Evolutionary conservation across 1,139 yeast species (phyloP).

Genomic region (Geotrichum bryndzae): DNA sequence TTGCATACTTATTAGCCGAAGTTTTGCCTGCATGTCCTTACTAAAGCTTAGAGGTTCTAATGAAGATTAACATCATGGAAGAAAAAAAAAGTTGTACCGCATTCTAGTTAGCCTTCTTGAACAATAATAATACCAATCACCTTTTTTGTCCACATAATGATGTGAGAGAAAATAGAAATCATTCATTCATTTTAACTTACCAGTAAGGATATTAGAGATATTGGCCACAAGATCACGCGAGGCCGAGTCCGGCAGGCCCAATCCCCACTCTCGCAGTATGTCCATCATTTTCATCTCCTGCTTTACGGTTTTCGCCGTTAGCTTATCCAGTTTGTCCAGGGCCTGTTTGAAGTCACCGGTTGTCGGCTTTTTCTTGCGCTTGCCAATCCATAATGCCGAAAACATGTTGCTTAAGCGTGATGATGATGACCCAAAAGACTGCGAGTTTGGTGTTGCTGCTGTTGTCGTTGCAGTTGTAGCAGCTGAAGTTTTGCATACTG

Average conservation of each 20-base stretch:
- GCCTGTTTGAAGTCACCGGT: constrained; percentile 13
- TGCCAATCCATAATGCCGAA: neutral
- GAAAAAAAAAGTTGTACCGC: neutral
- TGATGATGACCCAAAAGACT: neutral
- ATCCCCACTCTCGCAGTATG: constrained; percentile 13
- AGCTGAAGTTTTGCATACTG: neutral
- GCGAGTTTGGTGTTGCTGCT: neutral
- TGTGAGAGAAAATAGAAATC: too few relatives aligned
- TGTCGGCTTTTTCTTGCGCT: constrained; percentile 9
- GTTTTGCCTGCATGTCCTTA: constrained; percentile 12
- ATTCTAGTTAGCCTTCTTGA: neutral
- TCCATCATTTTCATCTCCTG: constrained; percentile 13
- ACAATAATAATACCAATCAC: neutral
- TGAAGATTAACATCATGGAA: neutral
- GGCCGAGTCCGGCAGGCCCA: constrained; percentile 16
- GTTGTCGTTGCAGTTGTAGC: neutral
- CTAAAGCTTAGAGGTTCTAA: constrained; percentile 13
- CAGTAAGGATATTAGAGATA: constrained; percentile 12
- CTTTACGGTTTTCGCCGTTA: constrained; percentile 7
- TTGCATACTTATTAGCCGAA: constrained; percentile 11
- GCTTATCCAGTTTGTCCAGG: constrained; percentile 12
- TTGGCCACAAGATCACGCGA: constrained; percentile 16
- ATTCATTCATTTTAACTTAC: neutral
- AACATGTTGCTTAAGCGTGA: constrained; percentile 3
- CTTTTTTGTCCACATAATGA: too few relatives aligned